Base-by-base conservation (phyloP, 257 asterid genomes). In the Craterostigma plantagineum region DNA sequence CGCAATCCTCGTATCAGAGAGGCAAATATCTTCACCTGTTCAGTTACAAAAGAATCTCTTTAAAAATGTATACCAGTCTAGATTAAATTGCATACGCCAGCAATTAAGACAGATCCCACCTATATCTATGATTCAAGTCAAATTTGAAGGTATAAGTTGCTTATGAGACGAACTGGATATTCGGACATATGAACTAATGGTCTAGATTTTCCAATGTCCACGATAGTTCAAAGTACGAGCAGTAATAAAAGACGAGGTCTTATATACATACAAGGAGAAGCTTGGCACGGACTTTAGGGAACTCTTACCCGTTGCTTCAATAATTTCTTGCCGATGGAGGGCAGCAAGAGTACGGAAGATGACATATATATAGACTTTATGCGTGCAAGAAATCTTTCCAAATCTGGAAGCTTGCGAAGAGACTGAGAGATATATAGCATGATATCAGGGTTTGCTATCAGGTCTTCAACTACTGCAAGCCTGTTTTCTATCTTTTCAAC, bases 351-450 rank as follows among this genome's bases (percentile, higher is more conserved):
- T 35, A 62, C 35, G 16, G 73, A 70, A 59, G 98, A 79, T 44
- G 92, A 87, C 56, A 64, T 81, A 34, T 64, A 62, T 72, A 71
- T 66, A 33, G 83, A 72, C 77, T 80, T 81, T 16, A 79, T 76
- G 48, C 91, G 85, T 46, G 93, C 98, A 42, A 79, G 90, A 53
- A 87, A 58, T 66, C 95, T 70, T 63, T 82, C 95, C 58, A 82
- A 53, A 62, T 87, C 98, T 34, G 95, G 95, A 56, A 87, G 65
- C 74, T 76, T 83, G 60, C 79, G 86, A 59, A 87, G 83, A 43
- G 55, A 66, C 61, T 68, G 91, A 45, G 76, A 72, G 52, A 68
- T 49, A 46, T 39, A 58, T 52, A 62, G 50, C 66, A 55, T 59
- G 37, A 76, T 45, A 57, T 72, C 93, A 17, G 86, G 53, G 64